These are phyloP conservation scores for Tuber borchii DNA, from an alignment of 495 filamentous ascomycete species.

Conservation along the genomic window DNA sequence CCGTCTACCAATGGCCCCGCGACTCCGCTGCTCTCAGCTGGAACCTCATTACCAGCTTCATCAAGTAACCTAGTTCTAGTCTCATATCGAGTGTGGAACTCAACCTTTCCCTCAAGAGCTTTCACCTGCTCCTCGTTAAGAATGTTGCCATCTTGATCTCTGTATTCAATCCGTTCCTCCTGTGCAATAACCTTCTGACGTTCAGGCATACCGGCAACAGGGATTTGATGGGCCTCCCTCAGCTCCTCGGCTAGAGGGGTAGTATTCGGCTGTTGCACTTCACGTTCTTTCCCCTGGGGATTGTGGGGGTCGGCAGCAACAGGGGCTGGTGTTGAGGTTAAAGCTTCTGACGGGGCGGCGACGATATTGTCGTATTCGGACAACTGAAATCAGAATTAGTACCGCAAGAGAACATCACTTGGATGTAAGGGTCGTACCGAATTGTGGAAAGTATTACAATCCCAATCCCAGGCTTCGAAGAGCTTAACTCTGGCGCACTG, in stretches of 20 bases:
- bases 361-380: constrained; percentile 33
- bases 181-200: constrained; percentile 55
- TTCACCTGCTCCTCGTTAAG: constrained; percentile 76
- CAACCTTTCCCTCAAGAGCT: constrained; percentile 79
- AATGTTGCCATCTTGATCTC: constrained; percentile 87
- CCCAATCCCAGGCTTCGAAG: constrained; percentile 87
- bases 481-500: constrained; percentile 83
- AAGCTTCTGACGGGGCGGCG: constrained; percentile 8
- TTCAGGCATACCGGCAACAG: constrained; percentile 27
- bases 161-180: constrained; percentile 86
- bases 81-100: constrained; percentile 90
- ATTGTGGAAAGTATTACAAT: constrained; percentile 86
- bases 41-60: constrained; percentile 62
- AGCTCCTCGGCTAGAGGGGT: constrained; percentile 14
- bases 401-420: constrained; percentile 6
- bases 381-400: constrained; percentile 36
- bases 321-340: constrained; percentile 12
- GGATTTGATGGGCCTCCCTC: constrained; percentile 32
- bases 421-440: constrained; percentile 58
- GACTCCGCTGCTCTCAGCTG: constrained; percentile 45
- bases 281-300: background rate
- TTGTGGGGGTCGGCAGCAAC: constrained; percentile 15
- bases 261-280: constrained; percentile 4
- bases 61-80: constrained; percentile 81
- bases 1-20: constrained; percentile 32